phyloP scores from a whole-genome alignment of 345 rosid genomes.

The Arabis hirsuta region DNA sequence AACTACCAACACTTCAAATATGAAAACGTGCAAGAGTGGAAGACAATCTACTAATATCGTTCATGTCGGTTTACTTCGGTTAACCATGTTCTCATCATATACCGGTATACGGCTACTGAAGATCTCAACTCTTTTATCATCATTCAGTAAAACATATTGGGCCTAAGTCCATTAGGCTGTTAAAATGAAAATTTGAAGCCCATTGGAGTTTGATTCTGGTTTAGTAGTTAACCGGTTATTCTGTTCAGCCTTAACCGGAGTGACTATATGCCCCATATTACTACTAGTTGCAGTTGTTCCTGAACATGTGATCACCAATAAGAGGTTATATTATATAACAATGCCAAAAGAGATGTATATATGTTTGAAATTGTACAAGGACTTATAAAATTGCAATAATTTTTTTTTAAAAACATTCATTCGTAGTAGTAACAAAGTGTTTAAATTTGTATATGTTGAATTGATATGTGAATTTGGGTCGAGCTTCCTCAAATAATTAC shows the following conservation, averaged over 20 bases:
- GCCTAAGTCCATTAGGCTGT: too few relatives aligned
- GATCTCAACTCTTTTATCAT: too few relatives aligned
- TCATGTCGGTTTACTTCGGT: too few relatives aligned
- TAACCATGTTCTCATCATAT: too few relatives aligned
- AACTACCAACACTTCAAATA: too few relatives aligned
- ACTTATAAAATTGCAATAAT: not conserved
- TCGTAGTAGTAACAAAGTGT: not conserved
- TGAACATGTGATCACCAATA: not conserved
- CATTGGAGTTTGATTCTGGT: too few relatives aligned
- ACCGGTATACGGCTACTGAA: too few relatives aligned
- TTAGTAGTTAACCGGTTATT: not conserved
- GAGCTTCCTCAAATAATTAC: constrained; percentile 1
- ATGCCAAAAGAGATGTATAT: not conserved
- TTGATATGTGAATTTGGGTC: not conserved
- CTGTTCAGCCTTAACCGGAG: not conserved
- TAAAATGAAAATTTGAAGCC: too few relatives aligned
- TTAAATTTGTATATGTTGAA: not conserved
- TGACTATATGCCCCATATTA: not conserved
- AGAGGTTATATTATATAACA: constrained; percentile 2
- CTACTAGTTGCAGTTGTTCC: not conserved
- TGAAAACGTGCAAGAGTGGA: too few relatives aligned
- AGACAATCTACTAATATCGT: too few relatives aligned
- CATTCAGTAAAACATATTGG: too few relatives aligned
- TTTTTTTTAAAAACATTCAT: too few relatives aligned
- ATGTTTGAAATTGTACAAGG: not conserved